Base-by-base conservation (phyloP, 1,284 basidiomycete species). In the Kalmanozyma brasiliensis region DNA sequence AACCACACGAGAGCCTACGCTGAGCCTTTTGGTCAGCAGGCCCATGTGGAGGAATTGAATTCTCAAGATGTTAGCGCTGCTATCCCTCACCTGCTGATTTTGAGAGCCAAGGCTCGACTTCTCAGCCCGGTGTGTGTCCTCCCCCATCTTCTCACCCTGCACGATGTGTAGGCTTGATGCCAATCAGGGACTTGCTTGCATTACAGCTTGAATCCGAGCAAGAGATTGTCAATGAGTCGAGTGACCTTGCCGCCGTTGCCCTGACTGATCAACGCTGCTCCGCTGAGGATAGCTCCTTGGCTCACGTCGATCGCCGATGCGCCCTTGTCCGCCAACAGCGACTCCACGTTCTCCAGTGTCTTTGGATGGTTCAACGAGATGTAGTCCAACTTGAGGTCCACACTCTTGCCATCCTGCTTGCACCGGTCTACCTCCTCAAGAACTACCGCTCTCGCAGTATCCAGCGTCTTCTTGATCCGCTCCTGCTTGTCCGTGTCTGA, bases 211-310 rank as follows among this genome's bases (percentile, higher is more conserved):
- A 85, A 85, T 0, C 90, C 92, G 1, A 95, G 83, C 37, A 95
- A 84, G 35, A 97, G 82, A 82, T 98, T 98, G 82, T 98, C 95
- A 47, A 98, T 98, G 75, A 98, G 82, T 69, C 95, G 86, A 32
- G 94, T 97, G 78, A 86, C 87, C 40, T 92, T 93, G 13, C 70
- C 62, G 7, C 51, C 47, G 11, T 73, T 42, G 5, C 70, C 73
- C 37, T 80, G 73, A n/a, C 61, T 64, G 3, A 97, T 87, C 87
- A 90, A 91, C 65, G 96, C 82, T 14, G 94, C 94, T 1, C 93
- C 95, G 71, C 92, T 94, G 56, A 98, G 77, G 10, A 98, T 88
- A 26, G 90, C 88, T 1, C 89, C 85, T 24, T 84, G 77, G 3
- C 26, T 49, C 16, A 69, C 35, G n/a, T 79, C 79, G 5, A 77